Evolutionary conservation across 2,329 filamentous ascomycete species (phyloP), one percentile per base, ranked within the genome.

Genomic region (Setomelanomma holmii): DNA sequence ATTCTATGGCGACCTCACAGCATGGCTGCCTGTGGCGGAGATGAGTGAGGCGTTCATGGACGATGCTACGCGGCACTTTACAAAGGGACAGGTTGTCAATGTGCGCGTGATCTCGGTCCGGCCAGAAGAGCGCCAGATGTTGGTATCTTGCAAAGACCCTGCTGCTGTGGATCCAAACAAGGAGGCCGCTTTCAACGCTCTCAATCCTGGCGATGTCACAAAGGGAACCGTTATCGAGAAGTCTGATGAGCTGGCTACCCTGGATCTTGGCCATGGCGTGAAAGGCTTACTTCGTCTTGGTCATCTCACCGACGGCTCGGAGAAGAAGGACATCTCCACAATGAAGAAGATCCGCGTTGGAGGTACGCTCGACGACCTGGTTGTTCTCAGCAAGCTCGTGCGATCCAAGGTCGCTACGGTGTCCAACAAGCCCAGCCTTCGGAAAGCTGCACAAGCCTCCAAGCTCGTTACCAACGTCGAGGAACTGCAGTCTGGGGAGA

Each of bases 1-100:
- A 70, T 99, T 98, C 76, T 99, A 96, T 67, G 91, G 91, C 16
- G 78, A 82, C 7, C 81, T 99, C 17, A 86, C 86, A 60, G 96
- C 89, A 7, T 99, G 96, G 78, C 82, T 99, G 48, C 95, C 95
- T 2, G 88, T 96, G 0, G 90, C 90, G 1, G 93, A 99, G 76
- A 99, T 99, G 95, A 98, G 95, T 72, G 95, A 99, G 73, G 92
- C 93, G 10, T 97, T 89, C 69, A 97, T 99, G 67, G 85, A 89
- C 61, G 90, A 97, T 67, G 92, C 95, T 4, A 86, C 85, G 40
- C 87, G 96, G 67, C 93, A 98, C 75, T 99, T 99, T 79, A 87
- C 89, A 30, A 78, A 87, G 38, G 96, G 95, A 0, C 95, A 99
- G 73, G 93, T 96, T 1, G 89, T 99, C 60, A 96, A 86, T 66